These are phyloP conservation scores for Penicillium sp. DNA, from an alignment of 2,329 filamentous ascomycete species.

Conservation along the genomic window DNA sequence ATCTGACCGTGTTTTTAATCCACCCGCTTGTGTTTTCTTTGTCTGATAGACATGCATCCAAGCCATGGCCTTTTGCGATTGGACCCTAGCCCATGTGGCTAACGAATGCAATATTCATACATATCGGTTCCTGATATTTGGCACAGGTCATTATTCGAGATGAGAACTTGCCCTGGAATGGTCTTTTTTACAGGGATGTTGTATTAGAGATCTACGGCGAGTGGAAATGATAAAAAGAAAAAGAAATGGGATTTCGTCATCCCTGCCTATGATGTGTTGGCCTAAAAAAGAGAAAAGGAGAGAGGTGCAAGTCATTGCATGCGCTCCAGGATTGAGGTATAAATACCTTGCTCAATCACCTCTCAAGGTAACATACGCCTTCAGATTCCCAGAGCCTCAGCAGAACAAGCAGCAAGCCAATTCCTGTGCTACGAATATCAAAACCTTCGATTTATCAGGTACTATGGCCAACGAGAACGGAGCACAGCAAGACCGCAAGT, in stretches of 20 bases:
- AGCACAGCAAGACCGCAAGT: neutral
- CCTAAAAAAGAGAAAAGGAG: neutral
- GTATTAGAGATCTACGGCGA: neutral
- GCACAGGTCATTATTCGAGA: neutral
- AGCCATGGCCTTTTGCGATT: no score
- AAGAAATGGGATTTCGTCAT: neutral
- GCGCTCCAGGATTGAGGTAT: neutral
- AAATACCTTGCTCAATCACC: neutral
- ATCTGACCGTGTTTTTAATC: no score
- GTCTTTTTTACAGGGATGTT: neutral
- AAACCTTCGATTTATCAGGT: neutral
- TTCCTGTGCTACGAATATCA: neutral
- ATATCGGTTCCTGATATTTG: neutral
- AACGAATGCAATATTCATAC: neutral
- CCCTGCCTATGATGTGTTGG: neutral
- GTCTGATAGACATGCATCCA: no score
- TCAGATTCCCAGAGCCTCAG: neutral
- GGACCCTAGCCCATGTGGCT: no score
- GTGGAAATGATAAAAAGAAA: neutral
- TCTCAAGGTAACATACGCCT: neutral
- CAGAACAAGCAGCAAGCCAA: neutral
- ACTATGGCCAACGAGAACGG: neutral
- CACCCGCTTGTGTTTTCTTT: no score
- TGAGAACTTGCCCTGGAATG: neutral
- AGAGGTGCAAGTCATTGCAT: neutral